phyloP scores from a whole-genome alignment of 306 rosid species.

The Begonia peltatifolia region DNA sequence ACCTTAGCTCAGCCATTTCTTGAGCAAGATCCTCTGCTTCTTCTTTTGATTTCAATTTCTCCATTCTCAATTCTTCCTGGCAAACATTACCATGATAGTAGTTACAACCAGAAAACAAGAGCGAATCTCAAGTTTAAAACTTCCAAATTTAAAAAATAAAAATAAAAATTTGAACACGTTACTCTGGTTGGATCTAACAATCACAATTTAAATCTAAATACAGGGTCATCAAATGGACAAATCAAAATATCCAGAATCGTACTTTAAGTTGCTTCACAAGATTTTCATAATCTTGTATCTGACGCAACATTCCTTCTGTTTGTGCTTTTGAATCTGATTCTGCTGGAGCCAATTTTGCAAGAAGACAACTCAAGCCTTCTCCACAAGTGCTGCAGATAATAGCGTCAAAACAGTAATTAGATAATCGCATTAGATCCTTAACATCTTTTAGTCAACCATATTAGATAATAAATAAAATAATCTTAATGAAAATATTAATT shows the following conservation, averaged over 20 bases:
- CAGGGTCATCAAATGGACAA: no score
- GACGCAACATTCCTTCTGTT: constrained; percentile 20
- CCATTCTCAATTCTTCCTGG: constrained; percentile 65
- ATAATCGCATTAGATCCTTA: no score
- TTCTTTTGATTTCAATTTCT: constrained; percentile 75
- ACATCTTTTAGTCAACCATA: no score
- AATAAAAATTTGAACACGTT: not conserved
- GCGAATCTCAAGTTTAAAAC: constrained; percentile 6
- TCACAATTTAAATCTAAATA: not conserved
- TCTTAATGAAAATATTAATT: no score
- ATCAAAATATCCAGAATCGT: constrained; percentile 2
- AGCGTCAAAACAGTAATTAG: constrained; percentile 1
- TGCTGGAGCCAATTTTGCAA: constrained; percentile 27
- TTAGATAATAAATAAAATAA: no score
- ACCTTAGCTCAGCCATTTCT: constrained; percentile 95
- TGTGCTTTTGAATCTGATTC: constrained; percentile 24
- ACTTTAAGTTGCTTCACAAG: constrained; percentile 78
- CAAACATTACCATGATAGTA: constrained; percentile 9
- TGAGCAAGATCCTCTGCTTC: constrained; percentile 92
- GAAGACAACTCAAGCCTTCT: constrained; percentile 33
- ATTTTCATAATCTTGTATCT: constrained; percentile 51
- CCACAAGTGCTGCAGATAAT: constrained; percentile 30
- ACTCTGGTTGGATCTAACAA: not conserved
- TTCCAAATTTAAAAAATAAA: constrained; percentile 1
- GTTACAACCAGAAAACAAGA: constrained; percentile 12